phyloP scores from a whole-genome alignment of 768 basidiomycete genomes.

The Leccinum subtestaceum region DNA sequence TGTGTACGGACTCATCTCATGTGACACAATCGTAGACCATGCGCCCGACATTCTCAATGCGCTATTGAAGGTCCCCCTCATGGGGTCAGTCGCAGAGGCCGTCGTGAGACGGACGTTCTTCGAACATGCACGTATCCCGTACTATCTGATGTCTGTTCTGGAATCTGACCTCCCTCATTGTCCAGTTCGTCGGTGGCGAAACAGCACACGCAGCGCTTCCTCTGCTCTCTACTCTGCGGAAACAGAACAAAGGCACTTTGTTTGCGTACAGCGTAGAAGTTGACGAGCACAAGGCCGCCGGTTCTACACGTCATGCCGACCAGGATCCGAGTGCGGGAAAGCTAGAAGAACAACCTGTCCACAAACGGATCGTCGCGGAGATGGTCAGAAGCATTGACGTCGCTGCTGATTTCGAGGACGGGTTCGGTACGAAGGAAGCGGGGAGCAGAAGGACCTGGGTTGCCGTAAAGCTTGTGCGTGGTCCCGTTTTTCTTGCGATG shows the following conservation, averaged over 20 bases:
- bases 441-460: constrained; percentile 70
- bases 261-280: constrained; percentile 88
- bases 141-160: background rate
- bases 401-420: constrained; percentile 77
- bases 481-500: background rate
- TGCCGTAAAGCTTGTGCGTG: constrained; percentile 74
- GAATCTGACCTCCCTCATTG: background rate
- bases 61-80: constrained; percentile 46
- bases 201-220: constrained; percentile 68
- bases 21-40: constrained; percentile 72
- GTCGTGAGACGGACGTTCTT: constrained; percentile 83
- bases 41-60: constrained; percentile 63
- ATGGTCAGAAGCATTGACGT: constrained; percentile 74
- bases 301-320: constrained; percentile 5
- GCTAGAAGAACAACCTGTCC: constrained; percentile 31
- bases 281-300: constrained; percentile 53
- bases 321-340: constrained; percentile 2
- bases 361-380: constrained; percentile 71
- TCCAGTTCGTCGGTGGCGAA: constrained; percentile 89
- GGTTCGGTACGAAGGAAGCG: constrained; percentile 21
- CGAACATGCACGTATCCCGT: constrained; percentile 53
- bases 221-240: constrained; percentile 58
- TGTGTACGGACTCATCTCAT: constrained; percentile 79
- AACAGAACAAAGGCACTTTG: constrained; percentile 68
- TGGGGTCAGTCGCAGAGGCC: constrained; percentile 62